These are phyloP conservation scores for Diutina ranongensis DNA, from an alignment of 1,139 yeast genomes.

Conservation along the genomic window DNA sequence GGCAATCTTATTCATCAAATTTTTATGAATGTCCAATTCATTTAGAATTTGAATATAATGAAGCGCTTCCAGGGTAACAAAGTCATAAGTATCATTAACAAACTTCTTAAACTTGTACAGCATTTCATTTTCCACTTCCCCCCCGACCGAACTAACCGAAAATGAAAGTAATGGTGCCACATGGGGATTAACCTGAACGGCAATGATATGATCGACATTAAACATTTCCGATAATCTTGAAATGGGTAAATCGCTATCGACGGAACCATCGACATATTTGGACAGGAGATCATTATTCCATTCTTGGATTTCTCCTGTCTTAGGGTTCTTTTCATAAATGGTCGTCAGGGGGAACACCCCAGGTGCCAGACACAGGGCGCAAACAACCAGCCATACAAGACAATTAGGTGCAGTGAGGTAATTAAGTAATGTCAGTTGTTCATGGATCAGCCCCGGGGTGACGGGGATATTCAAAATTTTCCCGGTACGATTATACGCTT, in stretches of 20 bases:
- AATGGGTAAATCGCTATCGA: slow-evolving; percentile 87
- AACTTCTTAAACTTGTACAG: slow-evolving; percentile 43
- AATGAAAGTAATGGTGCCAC: slow-evolving; percentile 39
- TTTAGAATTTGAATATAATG: slow-evolving; percentile 65
- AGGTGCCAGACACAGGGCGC: slow-evolving; percentile 94
- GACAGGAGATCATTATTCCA: slow-evolving; percentile 78
- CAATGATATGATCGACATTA: slow-evolving; percentile 13
- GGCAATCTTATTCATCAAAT: slow-evolving; percentile 57
- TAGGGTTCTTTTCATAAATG: slow-evolving; percentile 70
- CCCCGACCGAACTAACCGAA: slow-evolving; percentile 61
- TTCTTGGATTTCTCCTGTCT: slow-evolving; percentile 53
- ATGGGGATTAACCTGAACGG: slow-evolving; percentile 13
- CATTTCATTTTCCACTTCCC: slow-evolving; percentile 50
- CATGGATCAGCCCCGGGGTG: slow-evolving; percentile 53
- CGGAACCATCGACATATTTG: slow-evolving; percentile 91
- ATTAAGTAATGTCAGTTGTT: slow-evolving; percentile 36
- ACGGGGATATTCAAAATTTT: slow-evolving; percentile 45
- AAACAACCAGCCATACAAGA: slow-evolving; percentile 74
- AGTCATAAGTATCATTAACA: slow-evolving; percentile 46
- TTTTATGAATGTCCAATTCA: slow-evolving; percentile 68
- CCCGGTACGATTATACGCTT: slow-evolving; percentile 50
- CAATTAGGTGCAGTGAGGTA: slow-evolving; percentile 40
- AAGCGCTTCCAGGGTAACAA: slow-evolving; percentile 57
- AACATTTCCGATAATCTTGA: slow-evolving; percentile 63
- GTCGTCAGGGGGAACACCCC: slow-evolving; percentile 82